Evolutionary conservation across 2,329 filamentous ascomycete genomes (phyloP), one percentile per base, ranked within the genome.

Genomic region (Basipetospora sp.): DNA sequence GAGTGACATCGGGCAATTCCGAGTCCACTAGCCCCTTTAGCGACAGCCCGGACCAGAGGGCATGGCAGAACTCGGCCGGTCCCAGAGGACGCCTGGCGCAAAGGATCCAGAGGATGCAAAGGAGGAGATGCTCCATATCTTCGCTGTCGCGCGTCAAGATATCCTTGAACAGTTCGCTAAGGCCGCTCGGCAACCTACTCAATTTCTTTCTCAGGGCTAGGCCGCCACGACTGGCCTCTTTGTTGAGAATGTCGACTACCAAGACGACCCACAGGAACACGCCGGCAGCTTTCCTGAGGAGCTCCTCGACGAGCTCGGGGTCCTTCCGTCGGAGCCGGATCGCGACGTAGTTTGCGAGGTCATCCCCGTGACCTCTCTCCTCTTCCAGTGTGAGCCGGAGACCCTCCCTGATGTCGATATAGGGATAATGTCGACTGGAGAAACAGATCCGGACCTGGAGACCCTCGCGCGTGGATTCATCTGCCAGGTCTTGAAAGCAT

Each of bases 101-200:
- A 0, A 77, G 52, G 1, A 77, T 53, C 64, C 65, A 76, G 15
- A 66, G 59, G 1, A 77, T 42, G 20, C 62, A 71, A 0, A 69
- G 43, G 0, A 59, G 39, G 0, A 74, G 43, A 0, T 58, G 50
- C 0, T 63, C 50, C 33, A 52, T 50, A 4, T 69, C 56, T 0
- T 54, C 27, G 0, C 39, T 14, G 36, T 77, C 69, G 13, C 67
- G 56, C 0, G 41, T 58, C 2, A 76, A 39, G 0, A 76, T 67
- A 13, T 68, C 52, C 3, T 53, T 54, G 41, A 78, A 76, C 0
- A 77, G 45, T 0, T 65, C 53, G 26, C 56, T 47, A 0, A 77
- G 50, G 0, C 54, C 53, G 1, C 9, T 38, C 0, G 64, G 65
- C 0, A 66, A 50, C 1, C 57, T 47, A 0, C 36, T 17, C 0